Percentiles rank a stretch among this genome's conserved stretches.
Conservation (phyloP, 2,329 filamentous ascomycete genomes). For the Sordariomycetes sp. region DNA sequence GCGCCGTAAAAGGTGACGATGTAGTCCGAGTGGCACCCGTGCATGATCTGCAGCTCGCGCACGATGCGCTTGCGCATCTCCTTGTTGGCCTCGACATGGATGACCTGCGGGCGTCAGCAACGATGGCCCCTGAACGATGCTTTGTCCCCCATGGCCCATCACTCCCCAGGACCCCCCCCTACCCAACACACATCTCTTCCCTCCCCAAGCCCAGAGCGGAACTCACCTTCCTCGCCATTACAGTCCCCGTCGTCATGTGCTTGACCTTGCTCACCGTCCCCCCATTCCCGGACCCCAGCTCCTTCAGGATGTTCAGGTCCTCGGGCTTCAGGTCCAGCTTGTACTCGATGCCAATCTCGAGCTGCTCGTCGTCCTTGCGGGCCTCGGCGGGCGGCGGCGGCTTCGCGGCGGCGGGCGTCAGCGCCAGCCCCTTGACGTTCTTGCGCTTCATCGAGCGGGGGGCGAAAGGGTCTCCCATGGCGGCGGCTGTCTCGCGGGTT, state of each 20-base stretch:
- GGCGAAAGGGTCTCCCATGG: constrained; percentile 50
- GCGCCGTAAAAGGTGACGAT: constrained; percentile 98
- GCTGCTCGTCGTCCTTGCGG: constrained; percentile 45
- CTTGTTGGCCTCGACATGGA: constrained; percentile 95
- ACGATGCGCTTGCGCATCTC: constrained; percentile 96
- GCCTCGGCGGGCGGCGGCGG: constrained; percentile 59
- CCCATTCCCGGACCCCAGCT: constrained; percentile 90
- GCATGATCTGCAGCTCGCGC: constrained; percentile 94
- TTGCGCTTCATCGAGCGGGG: constrained; percentile 92
- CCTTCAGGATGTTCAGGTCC: constrained; percentile 84
- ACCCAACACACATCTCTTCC: background rate
- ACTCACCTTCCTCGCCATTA: constrained; percentile 91
- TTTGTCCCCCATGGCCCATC: too few species aligned
- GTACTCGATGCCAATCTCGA: constrained; percentile 97
- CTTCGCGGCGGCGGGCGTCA: constrained; percentile 67
- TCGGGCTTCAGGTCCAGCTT: constrained; percentile 84
- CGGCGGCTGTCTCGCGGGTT: constrained; percentile 8
- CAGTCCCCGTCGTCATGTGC: constrained; percentile 84
- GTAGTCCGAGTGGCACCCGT: constrained; percentile 91
- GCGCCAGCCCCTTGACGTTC: constrained; percentile 91
- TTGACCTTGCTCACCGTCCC: constrained; percentile 97
- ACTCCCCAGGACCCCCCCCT: too few species aligned
- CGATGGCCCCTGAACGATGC: too few species aligned
- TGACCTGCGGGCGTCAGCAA: constrained; percentile 48
- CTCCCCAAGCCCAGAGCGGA: background rate